Evolutionary conservation across 1,284 basidiomycete species (phyloP).

Genomic region (Apiotrichum porosum): DNA sequence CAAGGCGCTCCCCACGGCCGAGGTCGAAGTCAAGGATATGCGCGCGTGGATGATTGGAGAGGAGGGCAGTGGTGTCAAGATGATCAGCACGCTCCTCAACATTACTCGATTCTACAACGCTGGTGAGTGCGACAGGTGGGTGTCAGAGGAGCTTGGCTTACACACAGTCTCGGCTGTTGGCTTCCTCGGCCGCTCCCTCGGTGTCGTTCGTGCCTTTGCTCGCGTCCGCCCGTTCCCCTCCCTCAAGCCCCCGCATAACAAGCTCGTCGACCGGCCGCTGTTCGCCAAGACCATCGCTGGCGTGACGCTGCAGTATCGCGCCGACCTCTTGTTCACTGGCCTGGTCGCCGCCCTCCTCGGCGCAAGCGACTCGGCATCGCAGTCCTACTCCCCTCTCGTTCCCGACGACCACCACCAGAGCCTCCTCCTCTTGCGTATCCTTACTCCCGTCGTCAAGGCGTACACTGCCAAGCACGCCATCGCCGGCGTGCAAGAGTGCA

Average conservation of each 20-base stretch:
- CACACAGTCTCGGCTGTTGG: conserved; percentile 53
- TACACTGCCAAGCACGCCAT: conserved; percentile 64
- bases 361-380: conserved; percentile 56
- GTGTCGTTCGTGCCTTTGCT: conserved; percentile 62
- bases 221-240: conserved; percentile 51
- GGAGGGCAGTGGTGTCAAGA: conserved; percentile 62
- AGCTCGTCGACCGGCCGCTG: conserved; percentile 50
- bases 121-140: conserved; percentile 34
- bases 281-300: conserved; percentile 61
- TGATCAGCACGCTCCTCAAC: conserved; percentile 67
- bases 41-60: conserved; percentile 64
- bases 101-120: conserved; percentile 69
- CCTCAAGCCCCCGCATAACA: conserved; percentile 54
- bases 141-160: neutral
- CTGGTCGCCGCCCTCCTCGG: conserved; percentile 60
- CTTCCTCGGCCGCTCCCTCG: conserved; percentile 59
- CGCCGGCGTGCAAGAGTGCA: conserved; percentile 72
- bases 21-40: conserved; percentile 61
- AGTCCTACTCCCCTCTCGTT: conserved; percentile 24
- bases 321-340: conserved; percentile 59
- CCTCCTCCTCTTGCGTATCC: conserved; percentile 56
- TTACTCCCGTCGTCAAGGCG: conserved; percentile 68
- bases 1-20: conserved; percentile 68
- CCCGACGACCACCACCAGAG: conserved; percentile 39
- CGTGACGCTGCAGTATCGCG: conserved; percentile 60